phyloP scores from a whole-genome alignment of 2,329 filamentous ascomycete genomes.

The Apiospora arundinis region DNA sequence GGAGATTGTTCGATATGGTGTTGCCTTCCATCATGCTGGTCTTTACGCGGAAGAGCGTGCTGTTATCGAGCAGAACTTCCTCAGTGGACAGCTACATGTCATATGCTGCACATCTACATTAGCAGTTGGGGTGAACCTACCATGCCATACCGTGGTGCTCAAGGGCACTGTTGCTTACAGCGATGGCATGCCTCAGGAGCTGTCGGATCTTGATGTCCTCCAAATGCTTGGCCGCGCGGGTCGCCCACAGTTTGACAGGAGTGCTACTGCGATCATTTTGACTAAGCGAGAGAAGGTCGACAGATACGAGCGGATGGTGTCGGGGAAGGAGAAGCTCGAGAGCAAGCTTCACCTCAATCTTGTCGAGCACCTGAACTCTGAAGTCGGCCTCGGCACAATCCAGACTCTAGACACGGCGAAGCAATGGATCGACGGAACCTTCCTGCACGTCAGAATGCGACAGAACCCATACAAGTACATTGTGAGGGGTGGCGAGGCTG shows the following conservation, averaged over 20 bases:
- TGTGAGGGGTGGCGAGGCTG: slow-evolving; percentile 59
- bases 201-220: slow-evolving; percentile 84
- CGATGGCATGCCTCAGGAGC: slow-evolving; percentile 67
- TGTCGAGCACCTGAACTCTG: slow-evolving; percentile 84
- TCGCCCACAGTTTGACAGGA: slow-evolving; percentile 81
- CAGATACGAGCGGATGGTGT: slow-evolving; percentile 76
- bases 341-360: slow-evolving; percentile 81
- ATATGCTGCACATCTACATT: slow-evolving; percentile 90
- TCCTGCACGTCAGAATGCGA: slow-evolving; percentile 76
- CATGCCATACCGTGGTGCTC: slow-evolving; percentile 82
- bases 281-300: slow-evolving; percentile 69
- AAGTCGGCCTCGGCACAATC: slow-evolving; percentile 79
- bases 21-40: slow-evolving; percentile 85
- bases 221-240: slow-evolving; percentile 90
- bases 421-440: slow-evolving; percentile 78
- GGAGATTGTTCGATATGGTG: slow-evolving; percentile 57
- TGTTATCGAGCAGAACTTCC: slow-evolving; percentile 70
- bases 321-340: slow-evolving; percentile 75
- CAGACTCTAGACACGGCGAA: slow-evolving; percentile 68
- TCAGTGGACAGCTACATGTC: slow-evolving; percentile 74
- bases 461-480: slow-evolving; percentile 76
- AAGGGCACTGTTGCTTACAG: slow-evolving; percentile 78
- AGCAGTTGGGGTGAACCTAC: slow-evolving; percentile 83
- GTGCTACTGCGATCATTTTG: slow-evolving; percentile 79
- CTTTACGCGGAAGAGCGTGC: slow-evolving; percentile 69